Conservation (phyloP, 1,139 yeast genomes). For the Protomyces arabidopsidicola region DNA sequence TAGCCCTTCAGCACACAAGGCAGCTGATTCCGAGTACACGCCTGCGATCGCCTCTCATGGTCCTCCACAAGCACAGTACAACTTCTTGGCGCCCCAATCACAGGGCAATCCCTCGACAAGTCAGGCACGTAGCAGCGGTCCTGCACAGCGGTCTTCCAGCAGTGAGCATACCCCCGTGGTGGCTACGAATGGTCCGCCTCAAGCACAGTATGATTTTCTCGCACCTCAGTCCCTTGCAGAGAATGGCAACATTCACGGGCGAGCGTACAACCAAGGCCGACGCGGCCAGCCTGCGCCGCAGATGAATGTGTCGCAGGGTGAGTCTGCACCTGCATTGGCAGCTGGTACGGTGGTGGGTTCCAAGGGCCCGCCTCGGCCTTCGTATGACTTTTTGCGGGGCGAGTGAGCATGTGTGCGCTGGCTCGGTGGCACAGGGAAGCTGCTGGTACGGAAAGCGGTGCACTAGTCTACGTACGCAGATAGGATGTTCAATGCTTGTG, state of each 20-base stretch:
- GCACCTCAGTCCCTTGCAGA: neutral
- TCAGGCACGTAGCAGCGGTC: neutral
- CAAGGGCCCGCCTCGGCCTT: neutral
- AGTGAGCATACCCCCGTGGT: neutral
- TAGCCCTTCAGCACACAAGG: neutral
- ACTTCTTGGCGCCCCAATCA: neutral
- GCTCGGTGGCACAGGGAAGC: too few relatives aligned
- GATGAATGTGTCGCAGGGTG: neutral
- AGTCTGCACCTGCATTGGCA: neutral
- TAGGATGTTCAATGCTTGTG: too few relatives aligned
- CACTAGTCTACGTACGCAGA: too few relatives aligned
- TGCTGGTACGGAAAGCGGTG: too few relatives aligned
- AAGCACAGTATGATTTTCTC: slow-evolving; percentile 19
- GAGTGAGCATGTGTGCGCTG: neutral
- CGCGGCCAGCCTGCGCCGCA: slow-evolving; percentile 20
- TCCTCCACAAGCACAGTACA: slow-evolving; percentile 5
- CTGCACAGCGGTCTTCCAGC: neutral
- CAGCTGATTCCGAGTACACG: neutral
- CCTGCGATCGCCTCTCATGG: neutral
- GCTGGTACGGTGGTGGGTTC: neutral
- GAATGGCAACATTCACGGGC: slow-evolving; percentile 13
- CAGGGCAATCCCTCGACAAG: neutral
- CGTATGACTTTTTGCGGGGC: slow-evolving; percentile 10
- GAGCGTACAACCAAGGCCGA: slow-evolving; percentile 17
- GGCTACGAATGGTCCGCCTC: slow-evolving; percentile 11